Evolutionary conservation across 108 stramenopile genomes (phyloP).

Genomic region (Pseudonitzschia pungens): DNA sequence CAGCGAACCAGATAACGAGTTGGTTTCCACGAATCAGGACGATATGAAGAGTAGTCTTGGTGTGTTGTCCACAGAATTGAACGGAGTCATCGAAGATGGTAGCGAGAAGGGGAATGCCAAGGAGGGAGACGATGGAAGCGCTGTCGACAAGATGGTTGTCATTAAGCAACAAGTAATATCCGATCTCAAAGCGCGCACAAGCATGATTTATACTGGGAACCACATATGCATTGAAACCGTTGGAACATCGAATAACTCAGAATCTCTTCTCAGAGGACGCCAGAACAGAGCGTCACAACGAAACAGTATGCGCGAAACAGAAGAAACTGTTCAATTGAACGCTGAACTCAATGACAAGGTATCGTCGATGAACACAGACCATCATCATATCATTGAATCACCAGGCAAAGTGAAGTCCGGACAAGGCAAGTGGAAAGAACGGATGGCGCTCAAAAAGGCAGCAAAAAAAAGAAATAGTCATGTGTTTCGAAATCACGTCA

Average conservation of each 20-base stretch:
- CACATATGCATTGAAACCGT: slow-evolving; percentile 1
- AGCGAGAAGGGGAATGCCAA: neutral
- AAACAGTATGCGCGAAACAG: neutral
- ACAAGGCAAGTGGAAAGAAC: slow-evolving; percentile 17
- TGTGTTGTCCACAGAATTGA: neutral
- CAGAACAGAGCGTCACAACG: neutral
- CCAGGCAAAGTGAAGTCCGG: neutral
- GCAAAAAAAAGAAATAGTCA: neutral
- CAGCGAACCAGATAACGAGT: neutral
- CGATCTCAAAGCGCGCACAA: neutral
- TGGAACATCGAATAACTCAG: slow-evolving; percentile 3
- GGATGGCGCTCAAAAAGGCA: slow-evolving; percentile 10
- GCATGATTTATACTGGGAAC: neutral
- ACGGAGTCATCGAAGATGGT: neutral
- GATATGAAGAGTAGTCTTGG: neutral
- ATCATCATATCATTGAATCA: slow-evolving; percentile 23
- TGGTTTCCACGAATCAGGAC: neutral
- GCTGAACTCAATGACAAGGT: slow-evolving; percentile 10
- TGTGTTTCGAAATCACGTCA: neutral
- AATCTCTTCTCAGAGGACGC: neutral
- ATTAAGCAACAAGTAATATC: neutral
- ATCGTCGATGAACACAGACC: slow-evolving; percentile 11
- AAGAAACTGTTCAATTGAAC: neutral
- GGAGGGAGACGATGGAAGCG: neutral
- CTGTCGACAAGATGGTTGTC: neutral